A percentile compares a stretch with the other conserved stretches of the same genome.
Evolutionary conservation across 2,329 filamentous ascomycete genomes (phyloP).

Genomic region (Alternaria consortialis): DNA sequence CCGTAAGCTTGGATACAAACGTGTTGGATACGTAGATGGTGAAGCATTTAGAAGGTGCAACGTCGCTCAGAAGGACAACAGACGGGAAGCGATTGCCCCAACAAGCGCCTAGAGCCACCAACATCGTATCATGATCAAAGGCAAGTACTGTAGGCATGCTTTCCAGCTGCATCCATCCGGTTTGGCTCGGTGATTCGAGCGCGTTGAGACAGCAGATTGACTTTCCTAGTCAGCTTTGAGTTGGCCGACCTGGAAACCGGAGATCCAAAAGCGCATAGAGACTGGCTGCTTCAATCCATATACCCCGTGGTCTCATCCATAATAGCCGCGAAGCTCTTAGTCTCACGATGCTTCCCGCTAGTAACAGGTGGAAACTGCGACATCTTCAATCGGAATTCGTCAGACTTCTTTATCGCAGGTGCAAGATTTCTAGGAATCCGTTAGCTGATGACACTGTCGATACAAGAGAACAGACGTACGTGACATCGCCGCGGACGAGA

Average conservation of each 20-base stretch:
- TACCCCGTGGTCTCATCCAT: slow-evolving; percentile 51
- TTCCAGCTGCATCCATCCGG: background rate
- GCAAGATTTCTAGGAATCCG: slow-evolving; percentile 54
- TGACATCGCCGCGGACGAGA: slow-evolving; percentile 73
- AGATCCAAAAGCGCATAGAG: rapidly evolving
- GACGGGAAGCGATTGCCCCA: background rate
- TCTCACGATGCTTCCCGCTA: slow-evolving; percentile 47
- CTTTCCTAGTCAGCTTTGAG: background rate
- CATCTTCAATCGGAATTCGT: slow-evolving; percentile 50
- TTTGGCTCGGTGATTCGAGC: background rate
- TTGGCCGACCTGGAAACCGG: background rate
- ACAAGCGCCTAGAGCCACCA: background rate
- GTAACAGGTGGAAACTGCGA: slow-evolving; percentile 47
- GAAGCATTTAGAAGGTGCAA: background rate
- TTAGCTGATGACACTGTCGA: background rate
- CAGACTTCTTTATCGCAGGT: slow-evolving; percentile 58
- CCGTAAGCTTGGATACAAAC: background rate
- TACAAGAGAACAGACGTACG: slow-evolving; percentile 58
- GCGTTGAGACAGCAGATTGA: background rate
- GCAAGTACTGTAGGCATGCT: background rate
- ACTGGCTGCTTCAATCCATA: slow-evolving; percentile 32
- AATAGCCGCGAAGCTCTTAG: slow-evolving; percentile 46
- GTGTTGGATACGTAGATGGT: background rate
- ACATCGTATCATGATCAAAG: background rate
- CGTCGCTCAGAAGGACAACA: background rate